phyloP scores from a whole-genome alignment of 768 basidiomycete species.

The Dentipellis fragilis region DNA sequence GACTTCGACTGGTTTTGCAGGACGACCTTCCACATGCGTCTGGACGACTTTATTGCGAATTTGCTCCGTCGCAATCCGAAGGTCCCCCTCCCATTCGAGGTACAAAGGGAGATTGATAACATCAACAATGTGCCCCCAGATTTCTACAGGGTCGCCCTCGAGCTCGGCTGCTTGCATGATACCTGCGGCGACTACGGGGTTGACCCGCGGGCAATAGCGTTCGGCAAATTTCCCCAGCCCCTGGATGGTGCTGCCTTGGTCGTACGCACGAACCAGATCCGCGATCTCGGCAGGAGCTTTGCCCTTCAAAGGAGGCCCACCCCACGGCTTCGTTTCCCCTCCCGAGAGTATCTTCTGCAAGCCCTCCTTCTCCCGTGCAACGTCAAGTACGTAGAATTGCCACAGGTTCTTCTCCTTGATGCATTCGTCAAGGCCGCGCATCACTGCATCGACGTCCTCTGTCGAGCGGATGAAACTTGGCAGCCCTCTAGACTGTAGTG shows the following conservation, averaged over 20 bases:
- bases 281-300: slow-evolving; percentile 61
- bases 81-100: slow-evolving; percentile 78
- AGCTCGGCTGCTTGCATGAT: slow-evolving; percentile 61
- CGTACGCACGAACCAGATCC: slow-evolving; percentile 41
- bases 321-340: slow-evolving; percentile 44
- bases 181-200: slow-evolving; percentile 58
- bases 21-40: slow-evolving; percentile 69
- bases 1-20: slow-evolving; percentile 79
- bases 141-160: slow-evolving; percentile 37
- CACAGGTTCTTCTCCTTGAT: slow-evolving; percentile 68
- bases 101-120: slow-evolving; percentile 86
- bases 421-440: slow-evolving; percentile 48
- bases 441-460: slow-evolving; percentile 58
- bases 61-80: slow-evolving; percentile 58
- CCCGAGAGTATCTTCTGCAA: slow-evolving; percentile 45
- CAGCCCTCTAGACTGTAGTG: slow-evolving; percentile 54
- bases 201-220: slow-evolving; percentile 58
- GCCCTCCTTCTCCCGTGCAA: slow-evolving; percentile 47
- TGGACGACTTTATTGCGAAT: slow-evolving; percentile 74
- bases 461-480: slow-evolving; percentile 60
- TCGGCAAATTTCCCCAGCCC: slow-evolving; percentile 52
- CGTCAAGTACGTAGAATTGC: slow-evolving; percentile 91
- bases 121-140: slow-evolving; percentile 74
- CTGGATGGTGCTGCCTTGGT: slow-evolving; percentile 31
- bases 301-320: slow-evolving; percentile 44